These are phyloP conservation scores for Clitoria ternatea DNA, from an alignment of 306 rosid genomes.

Conservation along the genomic window DNA sequence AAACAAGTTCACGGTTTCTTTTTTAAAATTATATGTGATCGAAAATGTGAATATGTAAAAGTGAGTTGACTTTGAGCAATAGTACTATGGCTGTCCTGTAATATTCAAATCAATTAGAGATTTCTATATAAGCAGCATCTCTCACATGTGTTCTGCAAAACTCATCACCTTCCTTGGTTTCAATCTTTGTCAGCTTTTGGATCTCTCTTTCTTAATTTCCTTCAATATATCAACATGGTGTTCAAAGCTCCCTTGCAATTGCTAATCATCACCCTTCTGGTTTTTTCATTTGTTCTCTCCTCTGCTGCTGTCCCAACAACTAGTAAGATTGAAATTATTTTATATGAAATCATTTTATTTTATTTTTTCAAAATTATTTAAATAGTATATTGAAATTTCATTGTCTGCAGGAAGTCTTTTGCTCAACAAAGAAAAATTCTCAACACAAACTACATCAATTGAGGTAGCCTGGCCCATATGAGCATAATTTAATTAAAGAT, in stretches of 20 bases:
- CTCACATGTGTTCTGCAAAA: background rate
- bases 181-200: background rate
- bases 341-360: background rate
- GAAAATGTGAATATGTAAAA: conserved; percentile 9
- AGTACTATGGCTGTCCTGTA: background rate
- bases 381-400: background rate
- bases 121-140: conserved; percentile 24
- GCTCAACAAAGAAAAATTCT: conserved; percentile 22
- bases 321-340: conserved; percentile 32
- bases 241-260: conserved; percentile 12
- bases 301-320: conserved; percentile 29
- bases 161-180: background rate
- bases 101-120: conserved; percentile 12
- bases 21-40: background rate
- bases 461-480: conserved; percentile 15
- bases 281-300: conserved; percentile 23
- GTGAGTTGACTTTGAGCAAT: conserved; percentile 24
- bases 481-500: background rate
- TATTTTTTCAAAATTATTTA: background rate
- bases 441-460: conserved; percentile 16
- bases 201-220: background rate
- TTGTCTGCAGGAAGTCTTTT: conserved; percentile 34
- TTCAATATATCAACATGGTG: conserved; percentile 26
- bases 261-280: conserved; percentile 27
- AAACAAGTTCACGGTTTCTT: background rate